Conservation (phyloP, 352 stramenopile species). For the Thraustotheca clavata region DNA sequence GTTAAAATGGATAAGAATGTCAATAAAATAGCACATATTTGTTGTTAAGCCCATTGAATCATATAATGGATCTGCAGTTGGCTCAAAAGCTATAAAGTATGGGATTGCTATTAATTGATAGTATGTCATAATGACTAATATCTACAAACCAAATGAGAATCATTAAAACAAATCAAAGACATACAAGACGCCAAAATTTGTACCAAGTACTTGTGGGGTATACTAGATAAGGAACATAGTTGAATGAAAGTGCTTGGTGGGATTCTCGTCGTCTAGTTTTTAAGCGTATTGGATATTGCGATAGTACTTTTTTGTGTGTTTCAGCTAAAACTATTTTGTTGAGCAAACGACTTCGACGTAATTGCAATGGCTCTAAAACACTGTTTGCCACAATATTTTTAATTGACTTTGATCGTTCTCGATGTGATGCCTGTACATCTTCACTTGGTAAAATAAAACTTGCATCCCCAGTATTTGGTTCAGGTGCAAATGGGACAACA, state of each 20-base stretch:
- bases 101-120: constrained; percentile 67
- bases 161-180: constrained; percentile 1
- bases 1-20: constrained; percentile 71
- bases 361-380: not conserved
- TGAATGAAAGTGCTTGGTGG: constrained; percentile 25
- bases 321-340: constrained; percentile 24
- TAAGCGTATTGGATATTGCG: constrained; percentile 61
- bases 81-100: constrained; percentile 53
- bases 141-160: constrained; percentile 22
- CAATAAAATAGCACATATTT: constrained; percentile 49
- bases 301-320: constrained; percentile 61
- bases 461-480: not conserved
- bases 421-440: not conserved
- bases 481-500: constrained; percentile 19
- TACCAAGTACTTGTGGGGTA: constrained; percentile 57
- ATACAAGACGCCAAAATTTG: constrained; percentile 68
- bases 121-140: constrained; percentile 58
- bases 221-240: constrained; percentile 29
- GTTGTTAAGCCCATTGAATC: not conserved
- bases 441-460: too few species aligned
- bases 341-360: not conserved
- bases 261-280: constrained; percentile 30
- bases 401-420: not conserved
- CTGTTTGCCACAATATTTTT: not conserved
- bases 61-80: not conserved